These are phyloP conservation scores for Aspergillus ochraceoroseus DNA, from an alignment of 2,329 filamentous ascomycete genomes.

Conservation along the genomic window DNA sequence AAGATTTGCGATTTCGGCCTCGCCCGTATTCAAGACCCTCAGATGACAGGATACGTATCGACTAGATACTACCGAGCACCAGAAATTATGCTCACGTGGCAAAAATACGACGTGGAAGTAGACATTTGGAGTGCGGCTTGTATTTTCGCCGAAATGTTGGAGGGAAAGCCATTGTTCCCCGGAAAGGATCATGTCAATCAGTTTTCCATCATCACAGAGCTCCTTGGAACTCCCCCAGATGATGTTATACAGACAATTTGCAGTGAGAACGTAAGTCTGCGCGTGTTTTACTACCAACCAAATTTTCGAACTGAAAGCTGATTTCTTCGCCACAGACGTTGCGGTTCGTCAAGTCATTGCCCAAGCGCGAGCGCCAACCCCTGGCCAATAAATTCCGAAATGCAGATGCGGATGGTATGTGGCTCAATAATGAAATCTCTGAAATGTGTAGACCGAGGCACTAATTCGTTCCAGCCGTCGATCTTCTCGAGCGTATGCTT, in stretches of 20 bases:
- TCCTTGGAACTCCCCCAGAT: constrained; percentile 91
- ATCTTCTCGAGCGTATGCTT: constrained; percentile 91
- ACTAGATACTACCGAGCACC: constrained; percentile 98
- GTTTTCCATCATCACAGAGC: constrained; percentile 98
- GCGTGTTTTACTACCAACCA: not conserved
- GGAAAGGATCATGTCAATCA: constrained; percentile 99
- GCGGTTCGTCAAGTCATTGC: constrained; percentile 93
- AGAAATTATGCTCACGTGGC: constrained; percentile 99
- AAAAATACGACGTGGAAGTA: constrained; percentile 98
- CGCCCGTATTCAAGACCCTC: constrained; percentile 94
- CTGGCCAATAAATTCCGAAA: constrained; percentile 89
- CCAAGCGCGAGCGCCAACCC: constrained; percentile 86
- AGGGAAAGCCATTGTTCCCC: constrained; percentile 95
- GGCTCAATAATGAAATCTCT: not conserved
- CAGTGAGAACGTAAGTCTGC: constrained; percentile 76
- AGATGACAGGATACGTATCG: constrained; percentile 99
- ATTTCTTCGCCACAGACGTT: constrained; percentile 61
- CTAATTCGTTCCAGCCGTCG: constrained; percentile 61
- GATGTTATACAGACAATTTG: constrained; percentile 99
- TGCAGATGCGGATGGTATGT: constrained; percentile 74
- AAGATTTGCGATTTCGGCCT: constrained; percentile 99
- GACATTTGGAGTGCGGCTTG: constrained; percentile 99
- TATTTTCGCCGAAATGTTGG: constrained; percentile 98
- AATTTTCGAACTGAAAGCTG: constrained; percentile 21
- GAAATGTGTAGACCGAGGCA: not conserved